Conservation (phyloP, 768 basidiomycete species). For the Tulasnella sp. region DNA sequence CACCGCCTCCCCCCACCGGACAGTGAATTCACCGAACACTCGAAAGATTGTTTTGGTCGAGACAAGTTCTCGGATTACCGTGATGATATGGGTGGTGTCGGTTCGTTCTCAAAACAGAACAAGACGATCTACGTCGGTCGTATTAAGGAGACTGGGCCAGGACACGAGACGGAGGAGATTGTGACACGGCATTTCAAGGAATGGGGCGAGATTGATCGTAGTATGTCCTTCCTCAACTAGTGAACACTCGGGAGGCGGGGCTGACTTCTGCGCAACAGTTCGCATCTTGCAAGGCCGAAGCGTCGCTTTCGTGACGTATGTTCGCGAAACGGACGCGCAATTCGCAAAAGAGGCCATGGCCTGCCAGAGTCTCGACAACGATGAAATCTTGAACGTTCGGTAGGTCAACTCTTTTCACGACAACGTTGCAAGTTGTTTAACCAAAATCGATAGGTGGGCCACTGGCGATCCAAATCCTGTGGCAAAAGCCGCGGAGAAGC, state of each 20-base stretch:
- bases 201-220: slow-evolving; percentile 86
- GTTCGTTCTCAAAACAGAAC: slow-evolving; percentile 89
- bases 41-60: slow-evolving; percentile 92
- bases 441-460: slow-evolving; percentile 70
- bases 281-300: slow-evolving; percentile 87
- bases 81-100: slow-evolving; percentile 99
- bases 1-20: slow-evolving; percentile 71
- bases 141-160: slow-evolving; percentile 81
- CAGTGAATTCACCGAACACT: slow-evolving; percentile 68
- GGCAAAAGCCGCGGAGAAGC: slow-evolving; percentile 74
- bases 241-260: background rate
- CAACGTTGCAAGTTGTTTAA: background rate
- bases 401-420: slow-evolving; percentile 20
- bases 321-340: slow-evolving; percentile 70
- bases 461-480: slow-evolving; percentile 97
- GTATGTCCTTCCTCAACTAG: slow-evolving; percentile 37
- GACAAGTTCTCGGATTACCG: slow-evolving; percentile 96
- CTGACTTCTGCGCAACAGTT: slow-evolving; percentile 35
- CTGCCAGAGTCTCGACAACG: slow-evolving; percentile 91
- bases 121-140: slow-evolving; percentile 89
- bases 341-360: slow-evolving; percentile 99
- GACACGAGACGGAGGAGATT: slow-evolving; percentile 84
- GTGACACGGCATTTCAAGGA: slow-evolving; percentile 87
- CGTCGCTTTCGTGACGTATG: slow-evolving; percentile 95
- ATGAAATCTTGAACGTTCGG: slow-evolving; percentile 95